Evolutionary conservation across 495 filamentous ascomycete species (phyloP).

Genomic region (Thermothielavioides terrestris): DNA sequence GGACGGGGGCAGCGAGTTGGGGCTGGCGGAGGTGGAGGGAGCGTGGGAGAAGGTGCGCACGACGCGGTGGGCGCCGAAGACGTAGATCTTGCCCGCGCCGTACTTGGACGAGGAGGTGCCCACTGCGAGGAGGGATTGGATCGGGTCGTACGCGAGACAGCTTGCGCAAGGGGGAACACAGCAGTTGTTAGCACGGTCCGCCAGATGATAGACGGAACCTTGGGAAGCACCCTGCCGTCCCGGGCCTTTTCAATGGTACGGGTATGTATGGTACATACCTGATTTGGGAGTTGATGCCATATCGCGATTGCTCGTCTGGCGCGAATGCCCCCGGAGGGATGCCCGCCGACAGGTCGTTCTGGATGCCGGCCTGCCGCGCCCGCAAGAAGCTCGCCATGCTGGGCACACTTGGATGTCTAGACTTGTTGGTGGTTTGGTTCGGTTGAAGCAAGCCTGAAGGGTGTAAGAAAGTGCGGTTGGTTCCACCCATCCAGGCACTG

Average conservation of each 20-base stretch:
- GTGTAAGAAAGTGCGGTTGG: not conserved
- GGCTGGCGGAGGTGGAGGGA: constrained; percentile 13
- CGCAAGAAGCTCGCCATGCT: constrained; percentile 78
- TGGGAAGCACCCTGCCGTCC: no score
- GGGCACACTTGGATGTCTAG: not conserved
- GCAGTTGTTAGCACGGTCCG: no score
- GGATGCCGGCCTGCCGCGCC: constrained; percentile 86
- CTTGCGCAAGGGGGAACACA: constrained; percentile 30
- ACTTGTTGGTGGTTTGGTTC: not conserved
- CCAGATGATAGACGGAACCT: no score
- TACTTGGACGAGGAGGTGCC: constrained; percentile 77
- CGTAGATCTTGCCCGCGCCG: constrained; percentile 73
- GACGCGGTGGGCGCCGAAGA: constrained; percentile 81
- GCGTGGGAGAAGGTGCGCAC: constrained; percentile 62
- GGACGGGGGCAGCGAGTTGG: constrained; percentile 13
- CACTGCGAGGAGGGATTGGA: constrained; percentile 89
- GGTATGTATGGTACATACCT: constrained; percentile 41
- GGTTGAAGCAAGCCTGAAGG: no score
- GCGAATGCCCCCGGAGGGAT: constrained; percentile 65
- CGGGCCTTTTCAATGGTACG: no score
- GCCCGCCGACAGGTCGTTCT: constrained; percentile 77
- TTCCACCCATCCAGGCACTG: not conserved
- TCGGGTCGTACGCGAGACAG: constrained; percentile 78
- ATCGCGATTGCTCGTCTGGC: constrained; percentile 75
- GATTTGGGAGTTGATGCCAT: constrained; percentile 82